phyloP scores from a whole-genome alignment of 768 basidiomycete genomes.

The Termitomyces sp. region DNA sequence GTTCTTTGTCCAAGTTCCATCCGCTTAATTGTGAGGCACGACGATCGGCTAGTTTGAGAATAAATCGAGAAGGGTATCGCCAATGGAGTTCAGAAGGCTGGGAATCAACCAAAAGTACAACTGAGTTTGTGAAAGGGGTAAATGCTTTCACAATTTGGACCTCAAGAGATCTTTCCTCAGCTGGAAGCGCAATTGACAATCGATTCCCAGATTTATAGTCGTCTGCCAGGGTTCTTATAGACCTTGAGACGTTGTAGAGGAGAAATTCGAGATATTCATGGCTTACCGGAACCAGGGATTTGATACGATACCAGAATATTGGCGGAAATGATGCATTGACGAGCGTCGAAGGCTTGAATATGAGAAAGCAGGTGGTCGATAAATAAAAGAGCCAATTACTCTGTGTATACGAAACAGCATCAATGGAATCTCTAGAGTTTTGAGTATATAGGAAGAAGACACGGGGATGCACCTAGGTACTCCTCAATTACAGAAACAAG shows the following conservation, averaged over 20 bases:
- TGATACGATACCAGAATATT: neutral
- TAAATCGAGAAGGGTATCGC: neutral
- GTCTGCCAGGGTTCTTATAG: neutral
- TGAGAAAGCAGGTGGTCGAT: neutral
- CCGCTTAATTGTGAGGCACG: neutral
- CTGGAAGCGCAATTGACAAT: neutral
- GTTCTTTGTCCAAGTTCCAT: neutral
- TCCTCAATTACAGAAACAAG: no score
- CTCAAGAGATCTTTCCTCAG: conserved; percentile 10
- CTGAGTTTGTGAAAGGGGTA: neutral
- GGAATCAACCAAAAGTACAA: neutral
- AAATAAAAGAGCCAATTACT: neutral
- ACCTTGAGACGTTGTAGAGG: neutral
- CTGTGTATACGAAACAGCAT: neutral
- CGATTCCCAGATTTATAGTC: neutral
- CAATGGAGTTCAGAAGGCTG: neutral
- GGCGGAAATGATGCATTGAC: neutral
- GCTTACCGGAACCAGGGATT: neutral
- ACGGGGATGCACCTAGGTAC: no score
- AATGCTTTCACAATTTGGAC: conserved; percentile 13
- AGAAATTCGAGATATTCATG: neutral
- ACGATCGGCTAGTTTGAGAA: neutral
- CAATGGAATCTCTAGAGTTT: no score
- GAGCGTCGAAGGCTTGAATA: neutral
- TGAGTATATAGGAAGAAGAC: no score